Evolutionary conservation across 2,329 filamentous ascomycete genomes (phyloP).

Genomic region (Escovopsis sp.): DNA sequence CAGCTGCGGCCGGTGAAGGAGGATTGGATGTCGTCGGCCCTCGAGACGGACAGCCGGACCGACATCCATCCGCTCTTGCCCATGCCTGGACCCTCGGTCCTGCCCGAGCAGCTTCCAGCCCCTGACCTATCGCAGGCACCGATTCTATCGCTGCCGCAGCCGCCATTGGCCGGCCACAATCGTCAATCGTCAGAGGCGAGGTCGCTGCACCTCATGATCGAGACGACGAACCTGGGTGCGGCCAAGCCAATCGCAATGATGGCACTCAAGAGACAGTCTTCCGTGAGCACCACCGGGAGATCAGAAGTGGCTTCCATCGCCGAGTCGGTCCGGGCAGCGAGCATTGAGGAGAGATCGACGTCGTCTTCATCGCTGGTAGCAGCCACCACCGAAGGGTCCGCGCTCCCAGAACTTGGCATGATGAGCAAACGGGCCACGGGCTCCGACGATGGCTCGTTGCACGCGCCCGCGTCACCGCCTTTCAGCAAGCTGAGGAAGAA

Average conservation of each 20-base stretch:
- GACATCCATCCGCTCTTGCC: slow-evolving; percentile 49
- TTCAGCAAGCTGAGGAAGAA: slow-evolving; percentile 44
- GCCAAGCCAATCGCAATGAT: too few species aligned
- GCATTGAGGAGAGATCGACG: slow-evolving; percentile 6
- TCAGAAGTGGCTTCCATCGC: slow-evolving; percentile 3
- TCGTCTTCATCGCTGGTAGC: slow-evolving; percentile 6
- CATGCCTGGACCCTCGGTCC: slow-evolving; percentile 53
- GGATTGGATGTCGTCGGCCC: slow-evolving; percentile 2
- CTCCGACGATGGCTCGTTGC: slow-evolving; percentile 23
- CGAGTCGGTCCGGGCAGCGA: not conserved
- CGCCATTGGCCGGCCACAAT: slow-evolving; percentile 49
- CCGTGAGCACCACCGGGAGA: slow-evolving; percentile 2
- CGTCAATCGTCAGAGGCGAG: slow-evolving; percentile 71
- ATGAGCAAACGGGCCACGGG: slow-evolving; percentile 18
- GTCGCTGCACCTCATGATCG: slow-evolving; percentile 73
- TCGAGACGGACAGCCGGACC: not conserved
- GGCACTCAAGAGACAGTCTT: not conserved
- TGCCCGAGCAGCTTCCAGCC: slow-evolving; percentile 41
- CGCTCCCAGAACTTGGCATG: slow-evolving; percentile 12
- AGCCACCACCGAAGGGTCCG: slow-evolving; percentile 14
- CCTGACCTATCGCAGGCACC: slow-evolving; percentile 18
- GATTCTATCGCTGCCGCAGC: slow-evolving; percentile 29
- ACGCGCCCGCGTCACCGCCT: slow-evolving; percentile 38
- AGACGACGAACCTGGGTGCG: slow-evolving; percentile 39
- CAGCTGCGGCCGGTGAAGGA: not conserved